Conservation (phyloP, 768 basidiomycete genomes). For the Tulasnella sp. region DNA sequence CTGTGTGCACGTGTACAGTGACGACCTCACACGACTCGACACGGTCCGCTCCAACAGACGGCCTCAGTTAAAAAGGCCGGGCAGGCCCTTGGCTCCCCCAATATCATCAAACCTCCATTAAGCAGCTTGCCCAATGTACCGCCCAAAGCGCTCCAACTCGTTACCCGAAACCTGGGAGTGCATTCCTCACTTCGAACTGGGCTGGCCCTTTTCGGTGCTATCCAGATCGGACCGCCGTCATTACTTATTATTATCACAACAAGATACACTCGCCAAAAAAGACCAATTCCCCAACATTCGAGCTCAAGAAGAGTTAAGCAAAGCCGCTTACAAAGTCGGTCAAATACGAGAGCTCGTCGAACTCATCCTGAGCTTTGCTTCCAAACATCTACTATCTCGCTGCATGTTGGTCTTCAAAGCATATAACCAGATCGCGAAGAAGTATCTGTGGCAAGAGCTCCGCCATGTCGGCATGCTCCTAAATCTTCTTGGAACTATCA, state of each 20-base stretch:
- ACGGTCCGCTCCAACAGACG: too few species aligned
- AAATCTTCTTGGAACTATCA: background rate
- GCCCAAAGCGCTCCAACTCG: background rate
- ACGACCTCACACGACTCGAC: too few species aligned
- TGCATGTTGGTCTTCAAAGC: background rate
- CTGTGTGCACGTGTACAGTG: too few species aligned
- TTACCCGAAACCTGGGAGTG: background rate
- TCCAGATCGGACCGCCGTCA: background rate
- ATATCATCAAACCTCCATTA: background rate
- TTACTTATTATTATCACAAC: background rate
- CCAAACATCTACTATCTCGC: background rate
- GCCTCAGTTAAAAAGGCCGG: background rate
- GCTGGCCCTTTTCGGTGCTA: background rate
- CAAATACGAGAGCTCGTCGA: background rate
- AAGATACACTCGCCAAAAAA: background rate
- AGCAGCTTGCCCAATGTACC: background rate
- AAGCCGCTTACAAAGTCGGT: background rate
- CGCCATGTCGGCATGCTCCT: background rate
- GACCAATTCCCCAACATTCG: background rate
- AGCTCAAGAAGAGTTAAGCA: background rate
- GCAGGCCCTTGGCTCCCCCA: too few species aligned
- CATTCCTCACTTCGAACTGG: background rate
- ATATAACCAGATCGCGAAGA: background rate
- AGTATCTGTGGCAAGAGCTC: background rate
- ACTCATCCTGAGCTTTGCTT: background rate